A percentile compares a stretch with the other conserved stretches of the same genome.
These are phyloP conservation scores for Zygoascus hellenicus DNA, from an alignment of 1,139 yeast genomes.

Conservation along the genomic window DNA sequence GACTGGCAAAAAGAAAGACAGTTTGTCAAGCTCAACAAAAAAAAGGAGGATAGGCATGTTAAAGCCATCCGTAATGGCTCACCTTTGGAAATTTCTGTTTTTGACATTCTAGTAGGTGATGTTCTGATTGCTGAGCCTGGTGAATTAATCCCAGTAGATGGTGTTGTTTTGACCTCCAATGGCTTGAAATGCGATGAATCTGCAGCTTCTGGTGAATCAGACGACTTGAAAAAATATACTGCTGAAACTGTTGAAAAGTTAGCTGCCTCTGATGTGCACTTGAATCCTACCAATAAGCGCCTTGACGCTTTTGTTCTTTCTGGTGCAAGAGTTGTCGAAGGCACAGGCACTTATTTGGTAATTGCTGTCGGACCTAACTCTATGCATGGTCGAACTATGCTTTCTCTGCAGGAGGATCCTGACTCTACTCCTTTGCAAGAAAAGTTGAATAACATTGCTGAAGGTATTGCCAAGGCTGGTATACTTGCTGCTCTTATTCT, in stretches of 20 bases:
- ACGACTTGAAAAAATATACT: slow-evolving; percentile 64
- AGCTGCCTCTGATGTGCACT: slow-evolving; percentile 25
- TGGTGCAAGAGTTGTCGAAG: slow-evolving; percentile 82
- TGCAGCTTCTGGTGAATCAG: slow-evolving; percentile 89
- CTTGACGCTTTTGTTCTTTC: slow-evolving; percentile 82
- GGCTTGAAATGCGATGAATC: slow-evolving; percentile 87
- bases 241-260: slow-evolving; percentile 41
- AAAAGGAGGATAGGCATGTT: slow-evolving; percentile 77
- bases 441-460: slow-evolving; percentile 77
- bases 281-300: slow-evolving; percentile 32
- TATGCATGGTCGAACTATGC: slow-evolving; percentile 86
- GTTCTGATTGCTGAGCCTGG: slow-evolving; percentile 81
- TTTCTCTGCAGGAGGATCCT: slow-evolving; percentile 63
- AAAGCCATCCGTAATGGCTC: slow-evolving; percentile 70
- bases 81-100: slow-evolving; percentile 64
- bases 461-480: slow-evolving; percentile 91
- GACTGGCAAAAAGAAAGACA: slow-evolving; percentile 96
- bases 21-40: slow-evolving; percentile 70
- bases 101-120: slow-evolving; percentile 82
- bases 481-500: slow-evolving; percentile 74
- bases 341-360: slow-evolving; percentile 79
- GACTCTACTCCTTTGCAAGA: slow-evolving; percentile 88
- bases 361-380: slow-evolving; percentile 90
- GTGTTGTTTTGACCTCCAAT: slow-evolving; percentile 63
- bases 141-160: slow-evolving; percentile 88